phyloP scores from a whole-genome alignment of 495 filamentous ascomycete genomes.

The Podospora pseudocomata region DNA sequence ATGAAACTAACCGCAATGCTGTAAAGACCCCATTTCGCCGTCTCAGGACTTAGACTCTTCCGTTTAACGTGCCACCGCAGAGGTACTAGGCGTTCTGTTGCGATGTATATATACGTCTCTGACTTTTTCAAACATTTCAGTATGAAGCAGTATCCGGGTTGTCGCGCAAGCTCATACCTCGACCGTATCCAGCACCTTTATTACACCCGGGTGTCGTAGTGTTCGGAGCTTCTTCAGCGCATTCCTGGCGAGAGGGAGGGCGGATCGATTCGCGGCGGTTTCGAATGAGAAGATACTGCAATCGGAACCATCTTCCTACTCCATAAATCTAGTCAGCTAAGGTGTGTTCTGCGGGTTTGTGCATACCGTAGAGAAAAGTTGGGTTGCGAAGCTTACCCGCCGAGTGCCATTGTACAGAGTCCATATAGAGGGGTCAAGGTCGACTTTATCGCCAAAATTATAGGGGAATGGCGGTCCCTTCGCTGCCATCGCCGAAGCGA shows the following conservation, averaged over 20 bases:
- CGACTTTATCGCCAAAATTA: constrained; percentile 83
- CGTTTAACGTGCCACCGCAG: constrained; percentile 81
- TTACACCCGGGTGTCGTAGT: constrained; percentile 86
- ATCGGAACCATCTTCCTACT: constrained; percentile 81
- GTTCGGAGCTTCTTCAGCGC: constrained; percentile 88
- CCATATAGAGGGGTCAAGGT: constrained; percentile 88
- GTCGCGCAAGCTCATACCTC: constrained; percentile 59
- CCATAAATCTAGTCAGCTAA: constrained; percentile 9
- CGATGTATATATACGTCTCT: constrained; percentile 89
- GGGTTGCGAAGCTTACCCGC: constrained; percentile 54
- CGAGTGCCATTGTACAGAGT: constrained; percentile 86
- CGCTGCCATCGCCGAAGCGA: constrained; percentile 84
- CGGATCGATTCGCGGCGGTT: constrained; percentile 68
- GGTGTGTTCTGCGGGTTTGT: not conserved
- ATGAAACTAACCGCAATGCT: constrained; percentile 67
- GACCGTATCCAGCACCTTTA: constrained; percentile 88
- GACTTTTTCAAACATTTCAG: constrained; percentile 52
- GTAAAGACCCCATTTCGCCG: constrained; percentile 90
- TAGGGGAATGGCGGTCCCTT: constrained; percentile 92
- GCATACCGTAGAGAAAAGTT: not conserved
- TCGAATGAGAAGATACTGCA: constrained; percentile 98
- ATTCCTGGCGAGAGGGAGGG: constrained; percentile 83
- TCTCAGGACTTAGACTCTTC: constrained; percentile 80
- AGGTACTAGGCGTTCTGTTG: constrained; percentile 83
- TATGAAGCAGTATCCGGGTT: not conserved